phyloP scores from a whole-genome alignment of 768 basidiomycete genomes.

The Suillus subalutaceus region DNA sequence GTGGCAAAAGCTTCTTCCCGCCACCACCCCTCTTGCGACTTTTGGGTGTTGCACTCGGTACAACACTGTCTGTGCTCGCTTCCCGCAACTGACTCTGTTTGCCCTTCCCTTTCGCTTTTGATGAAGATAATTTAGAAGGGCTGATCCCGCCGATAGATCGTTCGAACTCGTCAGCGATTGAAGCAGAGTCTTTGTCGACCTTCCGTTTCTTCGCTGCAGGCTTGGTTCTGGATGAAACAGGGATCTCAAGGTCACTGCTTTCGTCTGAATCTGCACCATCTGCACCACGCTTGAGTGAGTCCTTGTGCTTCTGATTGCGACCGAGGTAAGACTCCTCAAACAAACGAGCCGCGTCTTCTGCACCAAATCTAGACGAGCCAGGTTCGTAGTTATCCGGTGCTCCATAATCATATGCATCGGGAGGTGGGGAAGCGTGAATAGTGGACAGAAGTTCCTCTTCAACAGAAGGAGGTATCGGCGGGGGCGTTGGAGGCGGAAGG shows the following conservation, averaged over 20 bases:
- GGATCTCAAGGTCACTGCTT: constrained; percentile 59
- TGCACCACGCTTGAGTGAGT: constrained; percentile 52
- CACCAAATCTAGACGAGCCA: constrained; percentile 30
- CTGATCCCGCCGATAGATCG: constrained; percentile 42
- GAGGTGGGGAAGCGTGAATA: constrained; percentile 40
- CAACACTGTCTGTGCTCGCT: constrained; percentile 56
- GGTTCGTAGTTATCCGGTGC: constrained; percentile 29
- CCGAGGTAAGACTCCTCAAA: constrained; percentile 59
- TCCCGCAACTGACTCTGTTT: constrained; percentile 53
- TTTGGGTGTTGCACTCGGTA: constrained; percentile 48
- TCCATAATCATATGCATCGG: constrained; percentile 33
- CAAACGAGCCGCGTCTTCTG: constrained; percentile 61
- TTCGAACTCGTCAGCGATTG: constrained; percentile 53
- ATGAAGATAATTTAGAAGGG: constrained; percentile 37
- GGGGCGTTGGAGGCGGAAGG: constrained; percentile 42
- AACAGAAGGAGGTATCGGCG: constrained; percentile 32
- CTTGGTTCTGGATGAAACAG: constrained; percentile 36
- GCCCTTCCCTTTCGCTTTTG: constrained; percentile 53
- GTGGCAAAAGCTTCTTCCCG: constrained; percentile 57
- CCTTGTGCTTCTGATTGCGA: constrained; percentile 44
- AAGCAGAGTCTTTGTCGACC: constrained; percentile 46
- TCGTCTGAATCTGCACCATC: constrained; percentile 56
- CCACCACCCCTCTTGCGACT: constrained; percentile 56
- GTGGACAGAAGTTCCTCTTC: constrained; percentile 41
- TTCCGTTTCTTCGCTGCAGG: constrained; percentile 66